Base-by-base conservation (phyloP, 2,329 filamentous ascomycete species). In the Fusarium coicis region DNA sequence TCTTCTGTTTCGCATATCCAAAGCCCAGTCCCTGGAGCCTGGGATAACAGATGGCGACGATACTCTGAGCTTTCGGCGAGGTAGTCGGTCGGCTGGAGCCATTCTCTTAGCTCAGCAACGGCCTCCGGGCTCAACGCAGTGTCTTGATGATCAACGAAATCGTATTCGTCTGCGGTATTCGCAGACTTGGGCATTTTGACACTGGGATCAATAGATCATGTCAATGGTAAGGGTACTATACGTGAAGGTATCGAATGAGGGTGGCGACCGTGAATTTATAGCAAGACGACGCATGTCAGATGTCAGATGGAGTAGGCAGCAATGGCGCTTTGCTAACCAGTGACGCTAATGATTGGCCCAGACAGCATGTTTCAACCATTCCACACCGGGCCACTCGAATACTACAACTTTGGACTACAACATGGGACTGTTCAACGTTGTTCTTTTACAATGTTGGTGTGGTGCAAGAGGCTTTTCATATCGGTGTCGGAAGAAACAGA, bases 71-170 rank as follows among this genome's bases (percentile, higher is more conserved):
- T 76, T 3, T 76, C 76, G 5, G 75, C 73, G 4, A 77, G 67
- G 37, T 79, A 79, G 34, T 79, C 76, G 4, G 77, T 79, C 1
- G 78, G 78, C 34, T 79, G 66, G 5, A 79, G 75, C 78, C 78
- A 79, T 15, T 75, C 50, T n/a, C 74, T 70, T 36, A 77, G 53
- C 18, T 60, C 16, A 21, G 62, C 65, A 34, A 77, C n/a, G 5
- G 46, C 12, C 30, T 73, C 67, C 2, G 71, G 64, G n/a, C 54
- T 71, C 14, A 73, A 7, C 3, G 71, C 46, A 3, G 66, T 55
- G 1, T 77, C 74, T 21, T 68, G 40, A 52, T 77, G 71, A 7
- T 68, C 40, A 18, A 77, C 53, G 21, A 74, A 40, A 23, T 74
- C 66, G 23, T 76, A 77, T 28, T 77, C 73, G 10, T 76, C 73